These are phyloP conservation scores for Teratosphaeriaceae sp. DNA, from an alignment of 2,329 filamentous ascomycete species.

Conservation along the genomic window DNA sequence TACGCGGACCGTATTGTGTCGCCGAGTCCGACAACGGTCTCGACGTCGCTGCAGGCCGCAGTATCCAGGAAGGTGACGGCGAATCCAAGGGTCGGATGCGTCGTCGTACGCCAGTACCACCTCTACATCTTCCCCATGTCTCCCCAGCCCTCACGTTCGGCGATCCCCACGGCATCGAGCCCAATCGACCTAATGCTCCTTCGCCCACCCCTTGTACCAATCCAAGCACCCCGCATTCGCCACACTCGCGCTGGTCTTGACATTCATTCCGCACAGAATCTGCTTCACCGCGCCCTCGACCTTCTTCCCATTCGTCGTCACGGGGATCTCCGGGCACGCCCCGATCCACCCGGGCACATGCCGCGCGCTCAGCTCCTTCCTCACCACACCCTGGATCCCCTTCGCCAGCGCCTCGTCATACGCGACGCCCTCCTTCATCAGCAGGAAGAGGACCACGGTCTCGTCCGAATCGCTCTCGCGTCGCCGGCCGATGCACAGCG, in stretches of 20 bases:
- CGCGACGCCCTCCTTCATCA: conserved; percentile 55
- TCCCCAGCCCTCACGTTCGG: no score
- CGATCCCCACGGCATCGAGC: no score
- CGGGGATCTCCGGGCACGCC: conserved; percentile 77
- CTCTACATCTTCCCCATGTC: no score
- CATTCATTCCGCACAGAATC: conserved; percentile 78
- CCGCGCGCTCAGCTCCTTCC: conserved; percentile 73
- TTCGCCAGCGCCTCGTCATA: conserved; percentile 56
- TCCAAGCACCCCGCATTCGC: conserved; percentile 82
- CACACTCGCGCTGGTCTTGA: conserved; percentile 89
- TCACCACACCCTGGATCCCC: conserved; percentile 61
- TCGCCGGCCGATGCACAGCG: conserved; percentile 76
- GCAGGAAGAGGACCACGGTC: conserved; percentile 81
- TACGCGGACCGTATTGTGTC: no score
- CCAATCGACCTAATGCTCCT: conserved; percentile 41
- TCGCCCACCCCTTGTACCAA: conserved; percentile 79
- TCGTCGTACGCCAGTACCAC: no score
- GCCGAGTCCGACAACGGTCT: no score
- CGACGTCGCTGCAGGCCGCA: no score
- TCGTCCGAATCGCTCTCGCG: conserved; percentile 68
- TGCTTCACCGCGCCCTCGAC: conserved; percentile 96
- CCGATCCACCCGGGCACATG: conserved; percentile 84
- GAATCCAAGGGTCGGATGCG: no score
- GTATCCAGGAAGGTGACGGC: no score
- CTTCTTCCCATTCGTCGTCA: conserved; percentile 96